A percentile compares a stretch with the other conserved stretches of the same genome.
These are phyloP conservation scores for Sporothrix pallida DNA, from an alignment of 2,329 filamentous ascomycete species.

Conservation along the genomic window DNA sequence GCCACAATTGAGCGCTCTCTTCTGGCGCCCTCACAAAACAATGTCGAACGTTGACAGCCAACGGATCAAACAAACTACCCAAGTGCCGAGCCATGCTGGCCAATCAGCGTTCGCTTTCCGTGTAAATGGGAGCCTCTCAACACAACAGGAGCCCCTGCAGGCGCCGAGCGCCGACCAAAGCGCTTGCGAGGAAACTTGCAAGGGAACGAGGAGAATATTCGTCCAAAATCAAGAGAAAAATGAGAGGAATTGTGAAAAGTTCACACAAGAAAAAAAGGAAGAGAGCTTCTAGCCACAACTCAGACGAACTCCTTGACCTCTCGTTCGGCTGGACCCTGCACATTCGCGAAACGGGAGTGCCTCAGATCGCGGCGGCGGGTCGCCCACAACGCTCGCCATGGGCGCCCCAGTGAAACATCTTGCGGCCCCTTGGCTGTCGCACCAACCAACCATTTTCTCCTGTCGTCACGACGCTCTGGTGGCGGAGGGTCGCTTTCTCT, in stretches of 20 bases:
- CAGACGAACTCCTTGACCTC: constrained; percentile 33
- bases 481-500: background rate
- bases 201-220: background rate
- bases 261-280: background rate
- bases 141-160: constrained; percentile 23
- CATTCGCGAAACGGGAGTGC: constrained; percentile 39
- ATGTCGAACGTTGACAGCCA: constrained; percentile 22
- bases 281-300: background rate
- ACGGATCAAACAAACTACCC: constrained; percentile 13
- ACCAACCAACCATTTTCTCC: constrained; percentile 28
- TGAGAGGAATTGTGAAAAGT: background rate
- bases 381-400: constrained; percentile 27
- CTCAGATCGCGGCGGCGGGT: constrained; percentile 32
- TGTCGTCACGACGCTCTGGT: constrained; percentile 11
- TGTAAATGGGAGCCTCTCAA: background rate
- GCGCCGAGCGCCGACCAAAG: background rate
- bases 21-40: constrained; percentile 5
- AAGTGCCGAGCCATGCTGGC: constrained; percentile 16
- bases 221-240: background rate
- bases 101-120: background rate
- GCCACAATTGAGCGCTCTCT: background rate
- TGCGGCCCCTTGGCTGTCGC: constrained; percentile 29
- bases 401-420: constrained; percentile 35
- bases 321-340: constrained; percentile 33
- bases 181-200: background rate